Conservation (phyloP, 139 green algal species). For the Closterium sp. region DNA sequence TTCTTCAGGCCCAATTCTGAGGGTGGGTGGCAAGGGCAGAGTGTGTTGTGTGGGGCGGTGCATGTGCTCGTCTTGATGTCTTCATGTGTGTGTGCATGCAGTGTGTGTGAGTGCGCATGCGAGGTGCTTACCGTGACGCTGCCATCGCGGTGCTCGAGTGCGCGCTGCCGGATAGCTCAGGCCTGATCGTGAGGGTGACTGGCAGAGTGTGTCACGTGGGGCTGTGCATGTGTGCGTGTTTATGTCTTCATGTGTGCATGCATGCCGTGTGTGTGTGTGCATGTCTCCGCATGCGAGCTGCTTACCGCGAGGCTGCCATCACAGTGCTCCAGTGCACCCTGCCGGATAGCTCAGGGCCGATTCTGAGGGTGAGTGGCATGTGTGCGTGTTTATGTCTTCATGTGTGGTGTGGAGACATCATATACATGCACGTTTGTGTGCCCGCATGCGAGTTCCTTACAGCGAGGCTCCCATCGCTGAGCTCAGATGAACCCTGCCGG, state of each 20-base stretch:
- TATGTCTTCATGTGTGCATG: neutral
- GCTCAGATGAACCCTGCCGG: neutral
- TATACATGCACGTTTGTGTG: no score
- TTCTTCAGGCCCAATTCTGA: neutral
- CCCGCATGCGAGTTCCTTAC: no score
- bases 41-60: no score
- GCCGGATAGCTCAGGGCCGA: neutral
- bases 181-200: neutral
- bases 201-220: neutral
- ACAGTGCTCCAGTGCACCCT: neutral
- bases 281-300: no score
- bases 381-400: no score
- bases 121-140: neutral
- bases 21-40: neutral
- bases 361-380: neutral
- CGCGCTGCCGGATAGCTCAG: neutral
- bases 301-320: conserved; percentile 9
- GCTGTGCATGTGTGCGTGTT: neutral
- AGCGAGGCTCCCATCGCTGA: conserved; percentile 1
- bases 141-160: conserved; percentile 10
- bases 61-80: neutral
- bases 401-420: no score
- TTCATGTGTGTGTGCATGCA: neutral
- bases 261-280: neutral
- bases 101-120: neutral